These are phyloP conservation scores for Farysia itapuensis DNA, from an alignment of 1,284 basidiomycete genomes.

Conservation along the genomic window DNA sequence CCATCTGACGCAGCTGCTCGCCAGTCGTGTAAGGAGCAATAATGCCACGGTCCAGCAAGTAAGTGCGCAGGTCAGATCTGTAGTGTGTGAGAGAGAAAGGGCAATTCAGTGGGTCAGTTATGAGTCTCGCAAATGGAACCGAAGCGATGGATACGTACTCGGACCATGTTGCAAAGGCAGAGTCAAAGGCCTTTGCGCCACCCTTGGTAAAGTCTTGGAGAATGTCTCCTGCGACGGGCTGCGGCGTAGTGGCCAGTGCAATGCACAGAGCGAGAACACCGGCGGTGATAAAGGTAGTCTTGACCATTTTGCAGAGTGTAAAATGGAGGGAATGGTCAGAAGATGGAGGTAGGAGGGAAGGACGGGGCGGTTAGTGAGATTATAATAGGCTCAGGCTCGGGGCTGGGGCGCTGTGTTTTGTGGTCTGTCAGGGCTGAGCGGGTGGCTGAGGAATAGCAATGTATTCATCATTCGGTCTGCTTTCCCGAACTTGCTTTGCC, in stretches of 20 bases:
- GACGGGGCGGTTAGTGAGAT: not conserved
- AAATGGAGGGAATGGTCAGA: too few species aligned
- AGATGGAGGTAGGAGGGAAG: not conserved
- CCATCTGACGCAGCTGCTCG: slow-evolving; percentile 53
- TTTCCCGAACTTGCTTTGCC: too few species aligned
- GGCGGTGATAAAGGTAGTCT: slow-evolving; percentile 48
- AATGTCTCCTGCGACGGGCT: slow-evolving; percentile 42
- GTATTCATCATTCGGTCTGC: too few species aligned
- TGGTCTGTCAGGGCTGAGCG: too few species aligned
- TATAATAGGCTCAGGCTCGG: slow-evolving; percentile 1
- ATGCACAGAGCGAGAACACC: slow-evolving; percentile 48
- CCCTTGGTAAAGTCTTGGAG: slow-evolving; percentile 45
- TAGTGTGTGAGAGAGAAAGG: not conserved
- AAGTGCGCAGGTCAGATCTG: slow-evolving; percentile 50
- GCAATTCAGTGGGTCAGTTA: not conserved
- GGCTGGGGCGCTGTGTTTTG: too few species aligned
- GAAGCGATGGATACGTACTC: slow-evolving; percentile 32
- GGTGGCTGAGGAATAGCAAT: too few species aligned
- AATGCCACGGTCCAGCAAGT: slow-evolving; percentile 57
- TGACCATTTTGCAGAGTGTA: slow-evolving; percentile 30
- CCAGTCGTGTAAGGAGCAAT: slow-evolving; percentile 50
- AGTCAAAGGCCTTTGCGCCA: slow-evolving; percentile 45
- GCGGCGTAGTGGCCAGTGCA: slow-evolving; percentile 37
- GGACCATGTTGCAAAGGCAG: slow-evolving; percentile 54
- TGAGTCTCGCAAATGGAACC: not conserved